A percentile compares a stretch with the other conserved stretches of the same genome.
phyloP scores from a whole-genome alignment of 2,329 filamentous ascomycete species.

The Colletotrichum somersetense region DNA sequence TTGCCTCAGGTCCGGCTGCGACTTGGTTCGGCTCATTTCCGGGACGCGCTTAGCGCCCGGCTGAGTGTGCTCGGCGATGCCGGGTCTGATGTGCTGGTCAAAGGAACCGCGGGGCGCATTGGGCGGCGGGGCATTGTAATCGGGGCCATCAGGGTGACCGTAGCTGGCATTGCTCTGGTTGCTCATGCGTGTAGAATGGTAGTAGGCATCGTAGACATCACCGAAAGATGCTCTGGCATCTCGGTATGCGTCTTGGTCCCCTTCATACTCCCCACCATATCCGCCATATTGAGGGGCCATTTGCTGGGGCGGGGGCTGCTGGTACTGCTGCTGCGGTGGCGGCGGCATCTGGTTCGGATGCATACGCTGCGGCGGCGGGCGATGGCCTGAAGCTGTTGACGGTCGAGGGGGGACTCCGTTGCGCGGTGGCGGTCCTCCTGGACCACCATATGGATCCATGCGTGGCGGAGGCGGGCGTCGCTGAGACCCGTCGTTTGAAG shows the following conservation, averaged over 20 bases:
- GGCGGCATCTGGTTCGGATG: slow-evolving; percentile 61
- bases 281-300: slow-evolving; percentile 18
- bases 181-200: slow-evolving; percentile 45
- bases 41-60: slow-evolving; percentile 64
- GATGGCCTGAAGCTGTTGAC: slow-evolving; percentile 66
- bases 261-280: slow-evolving; percentile 50
- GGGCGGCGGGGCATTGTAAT: slow-evolving; percentile 56
- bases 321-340: slow-evolving; percentile 27
- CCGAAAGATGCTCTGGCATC: slow-evolving; percentile 45
- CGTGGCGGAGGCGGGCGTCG: slow-evolving; percentile 54
- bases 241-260: slow-evolving; percentile 50
- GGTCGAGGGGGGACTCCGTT: slow-evolving; percentile 65
- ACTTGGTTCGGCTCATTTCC: slow-evolving; percentile 71
- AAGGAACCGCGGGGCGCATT: slow-evolving; percentile 56
- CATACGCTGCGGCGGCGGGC: slow-evolving; percentile 65
- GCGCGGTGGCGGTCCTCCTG: slow-evolving; percentile 54
- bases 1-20: slow-evolving; percentile 74
- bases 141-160: slow-evolving; percentile 50
- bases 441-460: slow-evolving; percentile 52
- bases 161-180: slow-evolving; percentile 44
- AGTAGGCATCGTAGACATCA: slow-evolving; percentile 47
- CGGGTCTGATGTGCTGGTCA: slow-evolving; percentile 61
- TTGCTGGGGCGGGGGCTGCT: slow-evolving; percentile 46
- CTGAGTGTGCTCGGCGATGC: slow-evolving; percentile 56
- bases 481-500: slow-evolving; percentile 59